Evolutionary conservation across 768 basidiomycete genomes (phyloP).

Genomic region (Hemileccinum rubropunctum): DNA sequence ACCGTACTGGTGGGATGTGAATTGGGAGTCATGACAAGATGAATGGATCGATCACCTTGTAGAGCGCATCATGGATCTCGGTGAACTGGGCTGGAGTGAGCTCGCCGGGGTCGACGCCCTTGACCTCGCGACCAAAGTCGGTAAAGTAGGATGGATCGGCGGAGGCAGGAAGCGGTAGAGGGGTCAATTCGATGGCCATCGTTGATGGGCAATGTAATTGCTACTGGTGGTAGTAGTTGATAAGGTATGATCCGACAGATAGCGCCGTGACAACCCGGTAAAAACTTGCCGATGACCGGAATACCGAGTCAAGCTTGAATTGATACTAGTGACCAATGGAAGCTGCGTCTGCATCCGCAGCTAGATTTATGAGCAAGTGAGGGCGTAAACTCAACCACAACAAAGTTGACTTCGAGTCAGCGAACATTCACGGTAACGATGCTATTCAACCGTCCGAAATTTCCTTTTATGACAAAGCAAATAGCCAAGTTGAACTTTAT

Average conservation of each 20-base stretch:
- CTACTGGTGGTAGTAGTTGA: slow-evolving; percentile 26
- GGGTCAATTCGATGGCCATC: slow-evolving; percentile 62
- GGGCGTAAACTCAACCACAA: no score
- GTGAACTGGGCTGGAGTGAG: slow-evolving; percentile 60
- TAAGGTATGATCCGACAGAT: no score
- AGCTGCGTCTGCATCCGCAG: no score
- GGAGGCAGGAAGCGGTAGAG: slow-evolving; percentile 70
- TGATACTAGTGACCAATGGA: no score
- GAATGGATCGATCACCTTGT: slow-evolving; percentile 51
- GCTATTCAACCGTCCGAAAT: background rate
- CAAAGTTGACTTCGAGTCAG: no score
- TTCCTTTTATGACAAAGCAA: slow-evolving; percentile 21
- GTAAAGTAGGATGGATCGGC: slow-evolving; percentile 65
- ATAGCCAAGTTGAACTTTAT: background rate
- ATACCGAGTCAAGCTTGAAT: no score
- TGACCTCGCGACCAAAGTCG: slow-evolving; percentile 76
- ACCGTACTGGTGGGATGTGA: slow-evolving; percentile 48
- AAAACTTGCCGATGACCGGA: no score
- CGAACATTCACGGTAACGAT: no score
- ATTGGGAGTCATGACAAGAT: background rate
- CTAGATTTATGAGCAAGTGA: no score
- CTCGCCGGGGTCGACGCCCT: slow-evolving; percentile 64
- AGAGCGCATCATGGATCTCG: slow-evolving; percentile 68
- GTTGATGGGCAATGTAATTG: no score
- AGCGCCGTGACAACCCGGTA: no score